phyloP scores from a whole-genome alignment of 495 filamentous ascomycete genomes.

The Opeltia flavorubescens region DNA sequence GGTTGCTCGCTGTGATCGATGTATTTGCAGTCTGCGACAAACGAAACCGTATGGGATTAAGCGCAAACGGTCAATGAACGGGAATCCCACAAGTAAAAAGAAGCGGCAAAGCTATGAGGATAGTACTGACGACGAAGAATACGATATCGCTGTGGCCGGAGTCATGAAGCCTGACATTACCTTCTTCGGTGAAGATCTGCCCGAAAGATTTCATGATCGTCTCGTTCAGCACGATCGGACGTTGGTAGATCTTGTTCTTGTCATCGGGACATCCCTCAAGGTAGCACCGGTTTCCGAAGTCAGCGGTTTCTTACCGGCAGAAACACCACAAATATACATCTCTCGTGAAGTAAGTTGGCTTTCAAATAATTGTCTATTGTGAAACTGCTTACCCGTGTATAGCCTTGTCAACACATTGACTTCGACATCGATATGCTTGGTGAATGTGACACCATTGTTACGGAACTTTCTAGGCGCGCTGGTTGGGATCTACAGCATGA shows the following conservation, averaged over 20 bases:
- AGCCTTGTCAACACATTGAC: conserved; percentile 74
- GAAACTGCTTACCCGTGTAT: neutral
- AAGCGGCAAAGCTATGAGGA: conserved; percentile 40
- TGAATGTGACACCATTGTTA: conserved; percentile 83
- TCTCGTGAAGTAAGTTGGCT: conserved; percentile 50
- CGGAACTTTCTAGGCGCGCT: conserved; percentile 71
- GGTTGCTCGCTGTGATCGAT: conserved; percentile 49
- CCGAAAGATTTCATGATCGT: conserved; percentile 68
- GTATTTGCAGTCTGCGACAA: conserved; percentile 35
- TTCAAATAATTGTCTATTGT: neutral
- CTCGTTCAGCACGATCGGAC: conserved; percentile 66
- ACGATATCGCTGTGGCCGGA: conserved; percentile 56
- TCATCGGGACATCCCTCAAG: conserved; percentile 93
- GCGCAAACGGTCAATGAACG: conserved; percentile 60
- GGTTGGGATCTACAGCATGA: conserved; percentile 83
- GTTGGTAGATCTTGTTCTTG: conserved; percentile 78
- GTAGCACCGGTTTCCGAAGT: conserved; percentile 92
- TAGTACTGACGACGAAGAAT: conserved; percentile 58
- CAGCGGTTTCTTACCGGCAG: conserved; percentile 57
- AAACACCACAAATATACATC: conserved; percentile 90
- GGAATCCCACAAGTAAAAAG: conserved; percentile 28
- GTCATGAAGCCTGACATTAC: conserved; percentile 99
- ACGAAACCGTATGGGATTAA: conserved; percentile 41
- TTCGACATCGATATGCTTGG: conserved; percentile 93
- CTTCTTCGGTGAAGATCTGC: conserved; percentile 70